Base-by-base conservation (phyloP, 2,329 filamentous ascomycete genomes). In the Fusarium devonianum region DNA sequence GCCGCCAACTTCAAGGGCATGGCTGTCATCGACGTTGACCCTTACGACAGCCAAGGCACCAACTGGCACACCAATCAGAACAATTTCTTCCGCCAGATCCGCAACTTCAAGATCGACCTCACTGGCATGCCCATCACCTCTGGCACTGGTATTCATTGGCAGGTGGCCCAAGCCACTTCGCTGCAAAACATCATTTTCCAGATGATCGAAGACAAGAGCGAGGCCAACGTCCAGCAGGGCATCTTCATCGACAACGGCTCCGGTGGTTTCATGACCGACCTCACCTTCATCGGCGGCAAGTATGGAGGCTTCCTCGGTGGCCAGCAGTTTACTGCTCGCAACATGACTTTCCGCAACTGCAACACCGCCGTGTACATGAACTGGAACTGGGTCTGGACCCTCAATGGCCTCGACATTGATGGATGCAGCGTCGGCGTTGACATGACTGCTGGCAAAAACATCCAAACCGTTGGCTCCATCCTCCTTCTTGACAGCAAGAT, bases 331-430 rank as follows among this genome's bases (percentile, higher is more conserved):
- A 93, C 90, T 28, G 87, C 86, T 19, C 87, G 90, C 60, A 94
- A 95, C 73, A 67, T 94, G 69, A 88, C 81, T 25, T 95, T 95
- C 80, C 90, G 89, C 69, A 80, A 83, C 71, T 92, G 89, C 77
- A 81, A 90, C 67, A 95, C 90, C 2, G 91, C 89, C 54, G 85
- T 96, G 57, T 90, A 83, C 74, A 88, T 94, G 85, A 92, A 92
- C 78, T 96, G 91, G 91, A 90, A 93, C 75, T 96, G 91, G 91
- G 78, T 85, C 13, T 95, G 89, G 87, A 85, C 87, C 33, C 84
- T 94, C 73, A 90, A 93, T 69, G 88, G 83, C 25, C 62, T 95
- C 26, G 80, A 75, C 34, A 89, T 95, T 72, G 85, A 90, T 70
- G 84, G 87, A 68, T 90, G 87, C 68, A 75, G 77, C n/a, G 73